These are phyloP conservation scores for Coniochaeta pulveracea DNA, from an alignment of 2,329 filamentous ascomycete species.

Conservation along the genomic window DNA sequence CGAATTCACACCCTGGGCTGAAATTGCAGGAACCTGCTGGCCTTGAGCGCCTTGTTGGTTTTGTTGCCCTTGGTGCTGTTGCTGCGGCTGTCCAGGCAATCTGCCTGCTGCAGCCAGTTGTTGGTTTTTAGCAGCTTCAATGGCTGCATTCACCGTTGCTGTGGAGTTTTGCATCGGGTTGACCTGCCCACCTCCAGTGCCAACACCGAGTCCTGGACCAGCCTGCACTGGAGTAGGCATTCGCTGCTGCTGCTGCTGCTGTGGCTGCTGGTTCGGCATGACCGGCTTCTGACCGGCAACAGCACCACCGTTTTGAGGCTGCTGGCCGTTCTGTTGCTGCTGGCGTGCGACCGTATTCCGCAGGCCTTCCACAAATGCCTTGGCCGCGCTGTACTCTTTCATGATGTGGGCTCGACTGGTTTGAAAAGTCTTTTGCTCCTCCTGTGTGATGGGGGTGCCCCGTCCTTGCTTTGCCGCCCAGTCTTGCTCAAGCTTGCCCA, in stretches of 20 bases:
- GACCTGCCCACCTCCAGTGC: slow-evolving; percentile 6
- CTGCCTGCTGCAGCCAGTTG: slow-evolving; percentile 18
- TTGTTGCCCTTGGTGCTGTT: slow-evolving; percentile 13
- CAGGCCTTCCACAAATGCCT: slow-evolving; percentile 34
- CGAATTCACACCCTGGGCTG: no score
- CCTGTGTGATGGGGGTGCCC: slow-evolving; percentile 30
- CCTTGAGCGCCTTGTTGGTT: no score
- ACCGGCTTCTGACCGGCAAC: no score
- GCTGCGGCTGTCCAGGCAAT: slow-evolving; percentile 10
- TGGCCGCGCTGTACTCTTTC: slow-evolving; percentile 33
- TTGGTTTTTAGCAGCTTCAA: slow-evolving; percentile 34
- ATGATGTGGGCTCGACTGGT: slow-evolving; percentile 30
- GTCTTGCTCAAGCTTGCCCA: slow-evolving; percentile 28
- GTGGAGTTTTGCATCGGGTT: slow-evolving; percentile 20
- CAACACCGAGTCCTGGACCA: not conserved
- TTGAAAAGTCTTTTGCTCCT: slow-evolving; percentile 33
- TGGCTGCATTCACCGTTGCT: slow-evolving; percentile 29
- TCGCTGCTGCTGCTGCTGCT: slow-evolving; percentile 10
- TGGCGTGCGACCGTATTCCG: slow-evolving; percentile 15
- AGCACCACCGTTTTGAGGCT: no score
- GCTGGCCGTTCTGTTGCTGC: slow-evolving; percentile 13
- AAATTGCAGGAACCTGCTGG: slow-evolving; percentile 2
- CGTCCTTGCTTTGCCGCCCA: slow-evolving; percentile 29
- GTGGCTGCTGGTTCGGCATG: slow-evolving; percentile 5
- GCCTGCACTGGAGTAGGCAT: slow-evolving; percentile 4